Conservation (phyloP, 2,329 filamentous ascomycete genomes). For the Beauveria sp. region DNA sequence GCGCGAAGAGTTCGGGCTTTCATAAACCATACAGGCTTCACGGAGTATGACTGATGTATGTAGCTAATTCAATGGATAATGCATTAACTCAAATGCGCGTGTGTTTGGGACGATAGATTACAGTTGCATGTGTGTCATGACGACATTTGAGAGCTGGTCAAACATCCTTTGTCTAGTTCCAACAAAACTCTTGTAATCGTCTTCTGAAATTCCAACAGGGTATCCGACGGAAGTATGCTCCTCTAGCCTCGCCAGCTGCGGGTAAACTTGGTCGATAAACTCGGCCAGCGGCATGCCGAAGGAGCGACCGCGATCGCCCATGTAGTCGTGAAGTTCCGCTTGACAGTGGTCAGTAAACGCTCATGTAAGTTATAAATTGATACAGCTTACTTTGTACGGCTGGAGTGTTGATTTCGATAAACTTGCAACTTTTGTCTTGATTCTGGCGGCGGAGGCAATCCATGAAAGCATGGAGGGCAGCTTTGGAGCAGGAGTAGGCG, state of each 20-base stretch:
- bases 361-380: neutral
- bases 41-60: neutral
- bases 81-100: neutral
- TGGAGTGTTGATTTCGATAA: conserved; percentile 17
- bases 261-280: conserved; percentile 39
- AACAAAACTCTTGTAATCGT: conserved; percentile 5
- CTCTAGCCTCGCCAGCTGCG: conserved; percentile 30
- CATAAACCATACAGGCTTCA: neutral
- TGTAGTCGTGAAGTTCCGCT: conserved; percentile 14
- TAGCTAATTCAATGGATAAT: neutral
- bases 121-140: neutral
- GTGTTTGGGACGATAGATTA: neutral
- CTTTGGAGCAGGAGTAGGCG: conserved; percentile 17
- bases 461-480: conserved; percentile 17
- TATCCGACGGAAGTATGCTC: conserved; percentile 22
- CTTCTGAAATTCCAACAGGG: neutral
- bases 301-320: conserved; percentile 6
- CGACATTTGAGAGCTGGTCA: conserved; percentile 1
- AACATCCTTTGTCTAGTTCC: conserved; percentile 6
- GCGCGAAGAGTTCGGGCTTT: conserved; percentile 5
- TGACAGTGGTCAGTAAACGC: neutral
- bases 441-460: conserved; percentile 15
- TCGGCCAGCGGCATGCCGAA: conserved; percentile 27
- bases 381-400: conserved; percentile 15
- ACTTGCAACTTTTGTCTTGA: conserved; percentile 12